Percentiles rank a stretch among this genome's conserved stretches.
phyloP scores from a whole-genome alignment of 495 filamentous ascomycete species.

The Penicillium lividum region DNA sequence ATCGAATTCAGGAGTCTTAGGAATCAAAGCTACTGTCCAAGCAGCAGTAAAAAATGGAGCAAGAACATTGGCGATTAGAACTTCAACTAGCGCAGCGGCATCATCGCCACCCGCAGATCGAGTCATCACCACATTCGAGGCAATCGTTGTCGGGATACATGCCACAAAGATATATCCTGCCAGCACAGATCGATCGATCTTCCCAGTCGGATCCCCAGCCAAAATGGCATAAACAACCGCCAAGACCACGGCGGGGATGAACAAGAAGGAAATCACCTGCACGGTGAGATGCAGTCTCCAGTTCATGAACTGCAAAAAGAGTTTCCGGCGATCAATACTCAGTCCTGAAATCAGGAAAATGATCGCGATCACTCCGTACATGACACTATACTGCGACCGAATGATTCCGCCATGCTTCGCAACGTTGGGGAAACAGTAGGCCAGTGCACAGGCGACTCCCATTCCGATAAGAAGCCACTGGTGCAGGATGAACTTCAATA shows the following conservation, averaged over 20 bases:
- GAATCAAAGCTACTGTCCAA: slow-evolving; percentile 52
- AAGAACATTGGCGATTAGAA: slow-evolving; percentile 55
- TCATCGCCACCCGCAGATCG: slow-evolving; percentile 55
- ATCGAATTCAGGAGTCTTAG: slow-evolving; percentile 43
- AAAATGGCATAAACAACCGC: slow-evolving; percentile 51
- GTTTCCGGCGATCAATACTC: slow-evolving; percentile 53
- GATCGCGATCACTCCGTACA: slow-evolving; percentile 54
- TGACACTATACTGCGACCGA: slow-evolving; percentile 52
- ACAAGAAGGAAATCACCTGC: slow-evolving; percentile 52
- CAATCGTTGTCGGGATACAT: slow-evolving; percentile 61
- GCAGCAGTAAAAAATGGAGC: slow-evolving; percentile 54
- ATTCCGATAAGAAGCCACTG: slow-evolving; percentile 62
- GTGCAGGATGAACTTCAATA: slow-evolving; percentile 41
- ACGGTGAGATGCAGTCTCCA: slow-evolving; percentile 55
- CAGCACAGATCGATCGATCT: slow-evolving; percentile 51
- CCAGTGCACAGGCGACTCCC: slow-evolving; percentile 49
- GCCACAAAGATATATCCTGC: slow-evolving; percentile 55
- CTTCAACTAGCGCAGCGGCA: slow-evolving; percentile 55
- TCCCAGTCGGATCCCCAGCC: slow-evolving; percentile 40
- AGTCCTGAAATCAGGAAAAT: slow-evolving; percentile 58
- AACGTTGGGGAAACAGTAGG: slow-evolving; percentile 55
- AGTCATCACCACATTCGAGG: slow-evolving; percentile 61
- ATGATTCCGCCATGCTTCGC: slow-evolving; percentile 55
- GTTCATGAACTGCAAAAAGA: slow-evolving; percentile 49
- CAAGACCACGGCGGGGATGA: slow-evolving; percentile 49